Base-by-base conservation (phyloP, 208 protist genomes). In the Naegleria fowleri region DNA sequence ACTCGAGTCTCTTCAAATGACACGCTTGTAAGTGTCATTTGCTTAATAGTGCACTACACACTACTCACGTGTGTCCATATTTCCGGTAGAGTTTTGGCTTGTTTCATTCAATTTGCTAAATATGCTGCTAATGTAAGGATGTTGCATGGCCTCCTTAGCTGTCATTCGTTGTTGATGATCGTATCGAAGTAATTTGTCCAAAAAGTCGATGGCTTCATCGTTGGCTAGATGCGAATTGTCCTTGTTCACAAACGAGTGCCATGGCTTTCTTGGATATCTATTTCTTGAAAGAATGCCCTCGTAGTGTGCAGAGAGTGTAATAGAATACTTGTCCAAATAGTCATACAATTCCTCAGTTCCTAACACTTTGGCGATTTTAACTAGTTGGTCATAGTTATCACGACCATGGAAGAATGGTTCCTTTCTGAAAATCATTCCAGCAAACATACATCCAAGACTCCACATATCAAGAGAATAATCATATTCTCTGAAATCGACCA, bases 391-490 rank as follows among this genome's bases (percentile, higher is more conserved):
- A 85, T 98, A 97, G 93, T 99, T 99, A 95, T 98, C 98, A 75
- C 96, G 93, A 9, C 99, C 99, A 85, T 97, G 96, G 93, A 99
- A 99, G 93, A 99, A 99, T 33, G 99, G 98, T 84, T 99, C 98
- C 90, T 97, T 96, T 83, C 94, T 93, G 95, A 99, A 99, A 58
- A 99, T 96, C 94, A 99, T 98, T 43, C 97, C 98, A 0, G 98
- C 99, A 83, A 99, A 97, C 94, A 99, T 99, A 93, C 98, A 99
- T 55, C 99, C 99, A 15, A 99, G 92, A 91, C 95, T 97, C 99
- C 99, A 99, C 90, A 99, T 98, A 93, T 99, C 99, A 0, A 99
- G 94, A 59, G 96, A 98, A 94, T 99, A 99, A 94, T 99, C 98
- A 93, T 99, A 99, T 83, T 99, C 95, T 83, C 97, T 95, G 90